A percentile compares a stretch with the other conserved stretches of the same genome.
These are phyloP conservation scores for Paspalum vaginatum DNA, from an alignment of 176 grass and related monocot species.

Conservation along the genomic window DNA sequence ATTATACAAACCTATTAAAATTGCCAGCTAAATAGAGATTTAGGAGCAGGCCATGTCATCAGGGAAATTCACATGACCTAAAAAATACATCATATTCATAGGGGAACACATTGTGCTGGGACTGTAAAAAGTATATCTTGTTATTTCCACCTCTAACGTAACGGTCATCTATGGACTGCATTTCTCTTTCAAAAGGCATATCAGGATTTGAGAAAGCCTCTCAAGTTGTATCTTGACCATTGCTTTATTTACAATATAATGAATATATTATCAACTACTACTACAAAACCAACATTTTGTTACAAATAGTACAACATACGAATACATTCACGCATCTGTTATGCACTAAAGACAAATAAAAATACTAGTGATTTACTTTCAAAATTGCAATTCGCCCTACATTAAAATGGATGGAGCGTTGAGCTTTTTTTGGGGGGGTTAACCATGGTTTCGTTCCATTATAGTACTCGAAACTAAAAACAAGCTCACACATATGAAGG, in stretches of 20 bases:
- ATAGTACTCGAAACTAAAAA: neutral
- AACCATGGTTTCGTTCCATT: neutral
- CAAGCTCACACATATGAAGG: neutral
- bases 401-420: neutral
- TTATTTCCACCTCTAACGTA: slow-evolving; percentile 1
- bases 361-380: no score
- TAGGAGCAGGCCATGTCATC: neutral
- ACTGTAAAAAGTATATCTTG: neutral
- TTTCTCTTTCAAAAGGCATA: neutral
- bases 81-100: slow-evolving; percentile 7
- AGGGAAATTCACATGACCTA: neutral
- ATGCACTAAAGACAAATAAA: no score
- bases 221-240: neutral
- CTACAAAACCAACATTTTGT: no score
- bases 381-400: neutral
- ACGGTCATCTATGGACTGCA: neutral
- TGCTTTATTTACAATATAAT: neutral
- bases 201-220: neutral
- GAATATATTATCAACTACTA: no score
- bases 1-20: neutral
- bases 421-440: neutral
- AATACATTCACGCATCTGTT: no score
- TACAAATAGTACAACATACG: no score
- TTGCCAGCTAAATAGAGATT: slow-evolving; percentile 16
- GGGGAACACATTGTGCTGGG: neutral